Conservation (phyloP, 768 basidiomycete species). For the Pleurotus djamor region DNA sequence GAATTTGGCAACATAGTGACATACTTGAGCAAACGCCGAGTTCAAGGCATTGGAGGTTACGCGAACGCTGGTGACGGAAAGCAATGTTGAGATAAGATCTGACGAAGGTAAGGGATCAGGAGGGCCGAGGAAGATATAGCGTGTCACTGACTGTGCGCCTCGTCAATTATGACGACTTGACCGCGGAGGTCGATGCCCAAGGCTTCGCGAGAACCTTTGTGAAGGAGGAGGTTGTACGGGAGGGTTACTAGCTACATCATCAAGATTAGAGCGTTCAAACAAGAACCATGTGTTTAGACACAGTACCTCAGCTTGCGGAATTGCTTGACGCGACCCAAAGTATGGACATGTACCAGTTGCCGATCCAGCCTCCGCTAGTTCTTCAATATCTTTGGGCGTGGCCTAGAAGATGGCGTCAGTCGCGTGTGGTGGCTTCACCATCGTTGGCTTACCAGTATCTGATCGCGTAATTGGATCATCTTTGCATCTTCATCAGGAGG, state of each 20-base stretch:
- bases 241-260: conserved; percentile 74
- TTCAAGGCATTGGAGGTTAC: conserved; percentile 57
- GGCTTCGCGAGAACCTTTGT: conserved; percentile 80
- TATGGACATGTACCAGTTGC: conserved; percentile 81
- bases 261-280: background rate
- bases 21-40: conserved; percentile 71
- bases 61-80: conserved; percentile 78
- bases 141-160: conserved; percentile 83
- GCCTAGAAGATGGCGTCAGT: conserved; percentile 45
- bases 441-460: conserved; percentile 61
- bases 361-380: conserved; percentile 74
- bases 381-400: conserved; percentile 91
- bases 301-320: conserved; percentile 85
- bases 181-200: conserved; percentile 82
- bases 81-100: conserved; percentile 89
- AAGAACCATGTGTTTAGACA: background rate
- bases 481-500: conserved; percentile 59
- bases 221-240: conserved; percentile 91
- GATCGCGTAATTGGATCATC: conserved; percentile 84
- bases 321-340: conserved; percentile 86
- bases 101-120: background rate
- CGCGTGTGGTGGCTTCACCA: background rate
- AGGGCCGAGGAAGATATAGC: background rate
- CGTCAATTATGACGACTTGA: conserved; percentile 90
- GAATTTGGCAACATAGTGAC: conserved; percentile 75